Percentiles rank a stretch among this genome's conserved stretches.
These are phyloP conservation scores for Emergomyces africanus DNA, from an alignment of 2,329 filamentous ascomycete genomes.

Conservation along the genomic window DNA sequence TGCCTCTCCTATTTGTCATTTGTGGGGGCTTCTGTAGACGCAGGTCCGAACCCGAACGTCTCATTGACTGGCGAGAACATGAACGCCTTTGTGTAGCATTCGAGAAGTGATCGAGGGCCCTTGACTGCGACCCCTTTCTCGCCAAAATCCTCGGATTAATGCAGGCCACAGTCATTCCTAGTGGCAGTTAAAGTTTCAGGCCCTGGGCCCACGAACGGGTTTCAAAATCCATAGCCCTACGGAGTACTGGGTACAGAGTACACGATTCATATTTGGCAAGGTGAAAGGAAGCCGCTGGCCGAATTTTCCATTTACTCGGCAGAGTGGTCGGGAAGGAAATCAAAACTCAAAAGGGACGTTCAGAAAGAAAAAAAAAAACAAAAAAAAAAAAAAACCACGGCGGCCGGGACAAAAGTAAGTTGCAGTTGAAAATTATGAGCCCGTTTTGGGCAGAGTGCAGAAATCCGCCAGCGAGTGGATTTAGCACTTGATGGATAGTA, in stretches of 20 bases:
- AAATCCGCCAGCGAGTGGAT: too few species aligned
- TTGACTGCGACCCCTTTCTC: not conserved
- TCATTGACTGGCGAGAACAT: not conserved
- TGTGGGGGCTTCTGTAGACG: not conserved
- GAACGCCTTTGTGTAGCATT: not conserved
- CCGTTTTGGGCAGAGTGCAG: not conserved
- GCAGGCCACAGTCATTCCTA: not conserved
- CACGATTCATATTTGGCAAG: not conserved
- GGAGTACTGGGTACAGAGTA: too few species aligned
- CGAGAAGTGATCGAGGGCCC: not conserved
- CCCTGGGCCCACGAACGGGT: not conserved
- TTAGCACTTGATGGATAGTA: too few species aligned
- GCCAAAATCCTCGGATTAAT: not conserved
- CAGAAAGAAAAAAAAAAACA: too few species aligned
- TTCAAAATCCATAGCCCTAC: not conserved
- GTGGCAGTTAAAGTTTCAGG: not conserved
- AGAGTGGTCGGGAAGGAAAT: not conserved
- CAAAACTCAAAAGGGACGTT: not conserved
- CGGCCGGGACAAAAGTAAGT: too few species aligned
- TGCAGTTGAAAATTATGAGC: not conserved
- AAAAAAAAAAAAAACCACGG: too few species aligned
- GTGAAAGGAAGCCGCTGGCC: not conserved
- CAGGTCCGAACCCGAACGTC: not conserved
- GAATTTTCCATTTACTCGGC: not conserved
- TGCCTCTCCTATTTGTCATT: too few species aligned